Percentiles rank a stretch among this genome's conserved stretches.
Conservation (phyloP, 1,139 yeast species). For the Candida frijolesensis region DNA sequence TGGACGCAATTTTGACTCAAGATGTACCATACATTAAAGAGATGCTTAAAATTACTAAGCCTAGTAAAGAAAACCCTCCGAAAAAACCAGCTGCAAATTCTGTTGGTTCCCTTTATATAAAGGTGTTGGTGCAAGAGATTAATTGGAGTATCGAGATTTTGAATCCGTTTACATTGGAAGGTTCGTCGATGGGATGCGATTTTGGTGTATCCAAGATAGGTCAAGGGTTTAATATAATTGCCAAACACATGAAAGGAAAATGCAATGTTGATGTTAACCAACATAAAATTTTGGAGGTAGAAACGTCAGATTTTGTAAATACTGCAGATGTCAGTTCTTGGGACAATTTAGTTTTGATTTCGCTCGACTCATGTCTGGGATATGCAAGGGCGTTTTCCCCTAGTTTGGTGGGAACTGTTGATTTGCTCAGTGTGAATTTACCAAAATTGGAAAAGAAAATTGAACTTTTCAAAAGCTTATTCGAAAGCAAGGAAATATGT, state of each 20-base stretch:
- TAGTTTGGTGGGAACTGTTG: constrained; percentile 26
- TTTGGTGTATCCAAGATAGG: constrained; percentile 2
- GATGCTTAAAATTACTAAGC: neutral
- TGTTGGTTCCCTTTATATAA: constrained; percentile 18
- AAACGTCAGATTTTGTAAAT: constrained; percentile 32
- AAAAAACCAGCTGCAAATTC: neutral
- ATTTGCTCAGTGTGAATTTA: constrained; percentile 19
- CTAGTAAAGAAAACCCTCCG: neutral
- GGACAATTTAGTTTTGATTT: constrained; percentile 21
- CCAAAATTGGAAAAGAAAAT: constrained; percentile 19
- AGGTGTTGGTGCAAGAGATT: constrained; percentile 23
- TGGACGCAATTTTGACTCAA: constrained; percentile 17
- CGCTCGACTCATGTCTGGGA: constrained; percentile 29
- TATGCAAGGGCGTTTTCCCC: constrained; percentile 37
- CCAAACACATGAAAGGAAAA: constrained; percentile 7
- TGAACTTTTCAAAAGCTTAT: constrained; percentile 16
- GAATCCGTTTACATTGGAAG: constrained; percentile 17
- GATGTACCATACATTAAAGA: constrained; percentile 24
- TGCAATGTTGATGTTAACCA: constrained; percentile 10
- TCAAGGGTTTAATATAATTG: constrained; percentile 3
- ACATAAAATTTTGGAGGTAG: constrained; percentile 25
- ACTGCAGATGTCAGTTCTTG: constrained; percentile 20
- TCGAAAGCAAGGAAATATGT: neutral
- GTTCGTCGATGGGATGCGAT: constrained; percentile 9
- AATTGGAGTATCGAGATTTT: constrained; percentile 24